Evolutionary conservation across 2,329 filamentous ascomycete species (phyloP).

Genomic region (Paraphoma sp.): DNA sequence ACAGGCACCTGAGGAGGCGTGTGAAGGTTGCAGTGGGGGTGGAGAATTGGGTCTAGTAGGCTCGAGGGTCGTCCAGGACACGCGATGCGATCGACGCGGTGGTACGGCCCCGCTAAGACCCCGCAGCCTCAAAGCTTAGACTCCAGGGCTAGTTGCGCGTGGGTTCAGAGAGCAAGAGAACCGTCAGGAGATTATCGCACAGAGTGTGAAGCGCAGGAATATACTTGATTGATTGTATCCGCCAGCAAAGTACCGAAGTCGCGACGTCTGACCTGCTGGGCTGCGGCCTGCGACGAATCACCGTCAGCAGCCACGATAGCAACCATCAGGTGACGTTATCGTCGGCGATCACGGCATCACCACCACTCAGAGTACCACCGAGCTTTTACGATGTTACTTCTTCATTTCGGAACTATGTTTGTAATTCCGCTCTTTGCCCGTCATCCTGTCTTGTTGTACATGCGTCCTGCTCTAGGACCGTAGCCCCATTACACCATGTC

Average conservation of each 20-base stretch:
- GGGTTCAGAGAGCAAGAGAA: background rate
- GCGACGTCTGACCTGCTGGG: background rate
- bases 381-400: slow-evolving; percentile 14
- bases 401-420: slow-evolving; percentile 10
- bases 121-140: slow-evolving; percentile 8
- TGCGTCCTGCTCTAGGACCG: slow-evolving; percentile 14
- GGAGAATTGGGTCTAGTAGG: slow-evolving; percentile 3
- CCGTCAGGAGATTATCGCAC: background rate
- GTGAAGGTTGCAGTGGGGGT: background rate
- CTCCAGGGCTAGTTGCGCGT: background rate
- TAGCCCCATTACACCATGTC: slow-evolving; percentile 26
- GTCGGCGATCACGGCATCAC: slow-evolving; percentile 10
- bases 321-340: slow-evolving; percentile 32
- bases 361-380: background rate
- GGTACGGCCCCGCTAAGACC: slow-evolving; percentile 3
- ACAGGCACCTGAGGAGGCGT: slow-evolving; percentile 1
- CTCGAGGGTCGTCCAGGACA: slow-evolving; percentile 1
- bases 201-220: background rate
- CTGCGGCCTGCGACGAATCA: background rate
- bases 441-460: slow-evolving; percentile 23
- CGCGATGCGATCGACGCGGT: slow-evolving; percentile 15
- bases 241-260: background rate
- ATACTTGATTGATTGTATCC: background rate
- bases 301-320: background rate
- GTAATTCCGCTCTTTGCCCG: background rate